Conservation (phyloP, 306 rosid genomes). For the Boehmeria nivea region DNA sequence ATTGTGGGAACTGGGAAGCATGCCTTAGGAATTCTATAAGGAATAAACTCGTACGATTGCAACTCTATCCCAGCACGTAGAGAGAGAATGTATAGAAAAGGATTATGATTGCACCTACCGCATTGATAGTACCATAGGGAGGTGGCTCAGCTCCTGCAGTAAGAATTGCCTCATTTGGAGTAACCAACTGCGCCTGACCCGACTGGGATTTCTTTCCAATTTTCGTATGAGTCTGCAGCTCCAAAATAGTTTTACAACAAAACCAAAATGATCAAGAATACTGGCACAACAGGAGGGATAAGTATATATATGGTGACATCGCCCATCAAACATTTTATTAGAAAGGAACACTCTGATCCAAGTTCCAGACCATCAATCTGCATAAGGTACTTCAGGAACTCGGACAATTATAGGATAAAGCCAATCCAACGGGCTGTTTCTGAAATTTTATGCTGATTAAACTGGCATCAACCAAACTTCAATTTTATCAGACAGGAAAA, state of each 20-base stretch:
- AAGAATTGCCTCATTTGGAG: conserved; percentile 36
- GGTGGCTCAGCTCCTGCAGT: conserved; percentile 53
- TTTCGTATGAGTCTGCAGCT: conserved; percentile 66
- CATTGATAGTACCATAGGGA: conserved; percentile 61
- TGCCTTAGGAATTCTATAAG: no score
- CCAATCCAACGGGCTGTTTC: neutral
- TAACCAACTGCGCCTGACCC: conserved; percentile 23
- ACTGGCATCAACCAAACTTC: no score
- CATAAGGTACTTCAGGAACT: neutral
- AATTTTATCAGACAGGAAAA: no score
- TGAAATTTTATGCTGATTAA: no score
- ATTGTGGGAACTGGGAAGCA: no score
- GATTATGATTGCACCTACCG: conserved; percentile 42
- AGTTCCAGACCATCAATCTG: conserved; percentile 1
- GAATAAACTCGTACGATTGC: no score
- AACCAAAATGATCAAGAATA: no score
- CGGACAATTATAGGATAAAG: neutral
- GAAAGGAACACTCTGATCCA: neutral
- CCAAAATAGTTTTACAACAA: conserved; percentile 1
- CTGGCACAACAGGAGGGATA: no score
- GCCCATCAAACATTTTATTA: neutral
- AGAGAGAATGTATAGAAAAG: neutral
- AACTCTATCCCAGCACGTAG: no score
- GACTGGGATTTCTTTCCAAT: conserved; percentile 31
- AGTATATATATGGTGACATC: neutral